These are phyloP conservation scores for Huntiella decipiens DNA, from an alignment of 2,329 filamentous ascomycete species.

Conservation along the genomic window DNA sequence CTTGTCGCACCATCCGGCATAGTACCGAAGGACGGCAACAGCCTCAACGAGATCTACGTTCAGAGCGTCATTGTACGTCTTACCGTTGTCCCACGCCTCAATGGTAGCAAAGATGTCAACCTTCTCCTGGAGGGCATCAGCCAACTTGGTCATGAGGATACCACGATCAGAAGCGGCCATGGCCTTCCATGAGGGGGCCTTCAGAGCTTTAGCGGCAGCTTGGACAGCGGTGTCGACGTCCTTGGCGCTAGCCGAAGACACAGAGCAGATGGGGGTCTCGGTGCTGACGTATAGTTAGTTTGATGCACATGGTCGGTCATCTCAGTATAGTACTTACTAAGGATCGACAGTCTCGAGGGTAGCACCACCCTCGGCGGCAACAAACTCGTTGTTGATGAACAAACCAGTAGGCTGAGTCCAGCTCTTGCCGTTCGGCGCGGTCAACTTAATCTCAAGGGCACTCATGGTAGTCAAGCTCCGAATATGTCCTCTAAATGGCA, in stretches of 20 bases:
- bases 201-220: conserved; percentile 51
- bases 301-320: background rate
- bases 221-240: conserved; percentile 53
- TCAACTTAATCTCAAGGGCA: conserved; percentile 34
- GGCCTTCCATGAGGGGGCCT: conserved; percentile 45
- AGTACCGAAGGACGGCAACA: conserved; percentile 43
- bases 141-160: conserved; percentile 48
- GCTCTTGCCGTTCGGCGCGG: conserved; percentile 54
- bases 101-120: conserved; percentile 28
- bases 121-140: conserved; percentile 48
- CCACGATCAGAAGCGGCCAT: conserved; percentile 50
- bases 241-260: conserved; percentile 45
- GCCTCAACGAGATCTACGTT: conserved; percentile 39
- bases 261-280: conserved; percentile 50
- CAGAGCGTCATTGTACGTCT: conserved; percentile 49
- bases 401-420: conserved; percentile 59
- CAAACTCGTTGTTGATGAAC: conserved; percentile 70
- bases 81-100: conserved; percentile 69
- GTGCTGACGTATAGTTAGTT: conserved; percentile 17
- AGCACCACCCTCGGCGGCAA: conserved; percentile 43
- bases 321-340: conserved; percentile 26
- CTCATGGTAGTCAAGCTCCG: background rate
- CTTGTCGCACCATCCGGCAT: conserved; percentile 66
- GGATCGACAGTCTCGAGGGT: conserved; percentile 52
- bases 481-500: too few relatives aligned